Evolutionary conservation across 495 filamentous ascomycete species (phyloP), one percentile per base, ranked within the genome.

Genomic region (Cercophora samala): DNA sequence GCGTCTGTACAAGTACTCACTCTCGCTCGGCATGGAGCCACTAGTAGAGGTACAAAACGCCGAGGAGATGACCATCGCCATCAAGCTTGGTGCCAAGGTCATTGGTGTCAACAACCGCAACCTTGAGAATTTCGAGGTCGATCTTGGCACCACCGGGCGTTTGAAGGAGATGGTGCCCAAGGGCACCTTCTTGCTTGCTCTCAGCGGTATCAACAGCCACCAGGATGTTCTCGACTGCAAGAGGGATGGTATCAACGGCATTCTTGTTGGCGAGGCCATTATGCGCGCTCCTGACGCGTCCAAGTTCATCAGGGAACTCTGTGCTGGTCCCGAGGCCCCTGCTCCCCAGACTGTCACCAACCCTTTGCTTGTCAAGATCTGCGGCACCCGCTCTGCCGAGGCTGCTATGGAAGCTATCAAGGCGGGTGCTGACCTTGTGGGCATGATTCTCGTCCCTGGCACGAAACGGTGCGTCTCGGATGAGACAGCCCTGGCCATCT

Each of bases 31-130:
- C 26, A 99, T 99, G 95, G 96, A 98, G 78, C 95, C 95, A 22
- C 78, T 99, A 18, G 96, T 99, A 25, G 95, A 99, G 75, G 95
- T 99, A 22, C 96, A 99, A 71, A 98, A 89, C 21, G 84, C 89
- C 0, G 92, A 93, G 52, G 95, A 99, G 79, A 98, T 97, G 93
- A 80, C 88, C 53, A 88, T 87, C 42, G 95, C 95, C 13, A 88
- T 96, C 24, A 85, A 90, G 25, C 82, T 99, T 9, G 96, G 95
- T 18, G 84, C 95, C n/a, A 89, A 93, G 75, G 93, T 96, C 24
- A 97, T 99, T 72, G 95, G 95, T 9, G 95, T 99, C 71, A 99
- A 99, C 78, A 99, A 99, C 78, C 85, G 95, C 53, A 94, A 99
- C 72, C 84, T 99, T 6, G 93, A 93, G 63, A 97, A 86, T 74